phyloP scores from a whole-genome alignment of 225 moss, liverwort and hornwort species.

The Straminergon stramineum region DNA sequence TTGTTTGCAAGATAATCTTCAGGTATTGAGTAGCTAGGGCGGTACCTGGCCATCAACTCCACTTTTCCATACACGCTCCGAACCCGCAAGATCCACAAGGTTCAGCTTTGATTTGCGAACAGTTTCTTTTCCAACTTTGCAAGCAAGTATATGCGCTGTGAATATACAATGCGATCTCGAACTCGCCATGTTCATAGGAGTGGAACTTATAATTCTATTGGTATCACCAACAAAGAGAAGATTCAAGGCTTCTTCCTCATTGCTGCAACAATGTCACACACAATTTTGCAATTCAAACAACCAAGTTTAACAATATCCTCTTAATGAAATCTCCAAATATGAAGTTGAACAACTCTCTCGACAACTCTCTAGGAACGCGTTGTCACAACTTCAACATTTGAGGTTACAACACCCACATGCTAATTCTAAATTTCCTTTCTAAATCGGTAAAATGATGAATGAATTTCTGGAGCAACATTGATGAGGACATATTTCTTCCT shows the following conservation, averaged over 20 bases:
- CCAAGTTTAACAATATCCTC: background rate
- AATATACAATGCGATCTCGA: constrained; percentile 86
- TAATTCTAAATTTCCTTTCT: background rate
- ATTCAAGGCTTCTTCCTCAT: constrained; percentile 85
- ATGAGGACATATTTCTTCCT: background rate
- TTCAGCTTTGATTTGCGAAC: constrained; percentile 78
- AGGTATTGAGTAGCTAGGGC: no score
- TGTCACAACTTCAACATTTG: background rate
- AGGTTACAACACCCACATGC: background rate
- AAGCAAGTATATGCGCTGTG: constrained; percentile 54
- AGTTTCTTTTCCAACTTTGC: constrained; percentile 66
- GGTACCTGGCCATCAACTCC: constrained; percentile 77
- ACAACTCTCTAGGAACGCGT: background rate
- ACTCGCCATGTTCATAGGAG: constrained; percentile 88
- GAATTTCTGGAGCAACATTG: background rate
- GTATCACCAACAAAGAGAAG: constrained; percentile 84
- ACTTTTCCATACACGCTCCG: constrained; percentile 79
- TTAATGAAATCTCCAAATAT: background rate
- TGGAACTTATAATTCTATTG: constrained; percentile 76
- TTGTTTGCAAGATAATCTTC: background rate
- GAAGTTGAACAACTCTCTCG: background rate
- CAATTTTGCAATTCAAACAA: background rate
- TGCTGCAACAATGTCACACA: constrained; percentile 30
- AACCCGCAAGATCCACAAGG: constrained; percentile 82
- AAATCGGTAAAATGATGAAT: background rate